Conservation (phyloP, 371 early-diverging fungal genomes). For the Mortierella sp. region DNA sequence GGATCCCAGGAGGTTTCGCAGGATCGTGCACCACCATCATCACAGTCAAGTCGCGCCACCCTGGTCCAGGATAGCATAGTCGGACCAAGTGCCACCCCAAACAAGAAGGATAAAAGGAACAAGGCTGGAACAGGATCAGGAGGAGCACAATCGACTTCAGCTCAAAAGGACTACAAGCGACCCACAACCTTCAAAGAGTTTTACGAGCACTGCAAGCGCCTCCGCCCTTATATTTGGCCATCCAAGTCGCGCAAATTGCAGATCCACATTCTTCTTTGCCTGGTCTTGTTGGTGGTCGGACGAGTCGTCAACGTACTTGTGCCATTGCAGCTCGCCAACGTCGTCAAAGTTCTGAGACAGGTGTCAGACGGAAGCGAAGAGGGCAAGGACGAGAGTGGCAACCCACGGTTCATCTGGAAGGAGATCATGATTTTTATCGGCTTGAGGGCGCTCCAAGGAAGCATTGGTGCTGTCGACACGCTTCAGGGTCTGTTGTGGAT, state of each 20-base stretch:
- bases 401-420: constrained; percentile 68
- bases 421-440: constrained; percentile 78
- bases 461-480: constrained; percentile 85
- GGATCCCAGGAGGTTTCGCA: not conserved
- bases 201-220: constrained; percentile 67
- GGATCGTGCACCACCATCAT: constrained; percentile 13
- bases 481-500: constrained; percentile 90
- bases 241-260: constrained; percentile 73
- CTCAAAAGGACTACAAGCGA: constrained; percentile 53
- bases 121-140: constrained; percentile 13
- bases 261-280: constrained; percentile 75
- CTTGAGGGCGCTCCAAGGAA: constrained; percentile 82
- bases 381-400: constrained; percentile 37
- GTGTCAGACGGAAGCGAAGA: constrained; percentile 53
- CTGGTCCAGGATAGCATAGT: constrained; percentile 13
- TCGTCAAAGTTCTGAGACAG: constrained; percentile 76
- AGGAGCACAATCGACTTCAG: not conserved
- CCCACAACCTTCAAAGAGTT: constrained; percentile 63
- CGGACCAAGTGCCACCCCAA: not conserved
- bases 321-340: constrained; percentile 82
- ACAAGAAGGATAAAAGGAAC: constrained; percentile 14
- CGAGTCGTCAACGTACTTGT: constrained; percentile 86
- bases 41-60: constrained; percentile 25
- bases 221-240: constrained; percentile 93
- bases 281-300: constrained; percentile 76